A percentile compares a stretch with the other conserved stretches of the same genome.
Conservation (phyloP, 768 basidiomycete species). For the Fomitopsis pulvina region DNA sequence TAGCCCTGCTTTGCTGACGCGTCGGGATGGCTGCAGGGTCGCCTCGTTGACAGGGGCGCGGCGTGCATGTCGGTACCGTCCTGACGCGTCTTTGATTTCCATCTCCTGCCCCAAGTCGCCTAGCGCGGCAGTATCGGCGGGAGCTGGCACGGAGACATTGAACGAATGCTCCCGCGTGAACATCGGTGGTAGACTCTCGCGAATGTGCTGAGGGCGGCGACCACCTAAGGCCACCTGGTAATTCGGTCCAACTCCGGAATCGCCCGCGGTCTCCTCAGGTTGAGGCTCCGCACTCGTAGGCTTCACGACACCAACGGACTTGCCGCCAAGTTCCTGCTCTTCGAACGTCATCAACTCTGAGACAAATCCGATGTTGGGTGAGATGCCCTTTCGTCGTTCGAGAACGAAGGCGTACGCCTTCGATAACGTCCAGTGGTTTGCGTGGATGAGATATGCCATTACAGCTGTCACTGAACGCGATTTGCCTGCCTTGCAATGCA, state of each 20-base stretch:
- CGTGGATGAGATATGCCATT: constrained; percentile 95
- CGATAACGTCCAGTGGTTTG: constrained; percentile 94
- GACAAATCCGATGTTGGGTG: constrained; percentile 96
- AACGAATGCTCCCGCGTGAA: constrained; percentile 29
- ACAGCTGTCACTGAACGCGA: constrained; percentile 94
- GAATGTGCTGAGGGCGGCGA: constrained; percentile 55
- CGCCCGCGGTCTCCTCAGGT: constrained; percentile 15
- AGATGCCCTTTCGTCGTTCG: constrained; percentile 89
- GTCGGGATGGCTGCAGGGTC: constrained; percentile 82
- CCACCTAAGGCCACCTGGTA: constrained; percentile 39
- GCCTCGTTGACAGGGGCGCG: constrained; percentile 83
- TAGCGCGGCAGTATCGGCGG: constrained; percentile 33
- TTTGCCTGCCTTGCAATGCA: constrained; percentile 96
- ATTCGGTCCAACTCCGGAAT: constrained; percentile 17
- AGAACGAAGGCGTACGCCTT: constrained; percentile 88
- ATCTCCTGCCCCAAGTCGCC: constrained; percentile 75
- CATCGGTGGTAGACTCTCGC: constrained; percentile 70
- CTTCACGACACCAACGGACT: constrained; percentile 62
- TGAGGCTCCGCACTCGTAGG: constrained; percentile 24
- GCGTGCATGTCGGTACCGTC: constrained; percentile 83
- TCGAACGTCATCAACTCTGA: constrained; percentile 97
- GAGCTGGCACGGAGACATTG: constrained; percentile 10
- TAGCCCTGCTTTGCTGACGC: constrained; percentile 90
- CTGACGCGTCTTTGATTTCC: constrained; percentile 82
- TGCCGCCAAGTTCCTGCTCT: constrained; percentile 79